These are phyloP conservation scores for Flaveria floridana DNA, from an alignment of 140 eudicot species.

Conservation along the genomic window DNA sequence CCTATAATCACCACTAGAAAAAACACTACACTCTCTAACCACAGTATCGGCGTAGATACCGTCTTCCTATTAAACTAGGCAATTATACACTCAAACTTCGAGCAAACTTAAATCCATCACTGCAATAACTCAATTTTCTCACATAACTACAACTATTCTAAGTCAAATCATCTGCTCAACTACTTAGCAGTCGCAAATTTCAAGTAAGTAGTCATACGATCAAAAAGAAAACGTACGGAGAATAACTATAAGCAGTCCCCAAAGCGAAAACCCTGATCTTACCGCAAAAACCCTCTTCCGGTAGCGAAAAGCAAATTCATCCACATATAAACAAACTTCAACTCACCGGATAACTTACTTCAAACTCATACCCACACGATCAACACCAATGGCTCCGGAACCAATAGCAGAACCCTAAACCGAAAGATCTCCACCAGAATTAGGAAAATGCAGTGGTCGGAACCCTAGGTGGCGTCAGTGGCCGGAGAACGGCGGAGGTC, in stretches of 20 bases:
- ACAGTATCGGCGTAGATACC: not conserved
- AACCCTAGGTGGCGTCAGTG: constrained; percentile 16
- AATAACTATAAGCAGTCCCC: constrained; percentile 5
- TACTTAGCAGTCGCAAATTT: not conserved
- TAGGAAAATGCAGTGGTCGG: constrained; percentile 28
- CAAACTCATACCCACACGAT: constrained; percentile 17
- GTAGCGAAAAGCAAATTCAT: not conserved
- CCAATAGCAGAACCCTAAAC: constrained; percentile 27
- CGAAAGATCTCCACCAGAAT: constrained; percentile 22
- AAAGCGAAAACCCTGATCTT: constrained; percentile 24
- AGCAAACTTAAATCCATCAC: constrained; percentile 10
- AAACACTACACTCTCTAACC: constrained; percentile 16
- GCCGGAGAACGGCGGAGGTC: constrained; percentile 16
- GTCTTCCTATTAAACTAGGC: constrained; percentile 14
- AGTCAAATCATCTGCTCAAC: not conserved
- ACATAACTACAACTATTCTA: not conserved
- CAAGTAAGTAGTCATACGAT: not conserved
- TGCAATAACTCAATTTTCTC: constrained; percentile 13
- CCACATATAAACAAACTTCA: constrained; percentile 10
- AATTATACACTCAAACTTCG: constrained; percentile 2
- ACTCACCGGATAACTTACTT: not conserved
- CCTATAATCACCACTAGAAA: constrained; percentile 16
- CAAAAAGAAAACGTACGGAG: not conserved
- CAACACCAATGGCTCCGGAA: constrained; percentile 22
- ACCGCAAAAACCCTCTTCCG: constrained; percentile 22